A percentile compares a stretch with the other conserved stretches of the same genome.
Evolutionary conservation across 805 yeast genomes (phyloP).

Genomic region (Zygoascus biomembranicola): DNA sequence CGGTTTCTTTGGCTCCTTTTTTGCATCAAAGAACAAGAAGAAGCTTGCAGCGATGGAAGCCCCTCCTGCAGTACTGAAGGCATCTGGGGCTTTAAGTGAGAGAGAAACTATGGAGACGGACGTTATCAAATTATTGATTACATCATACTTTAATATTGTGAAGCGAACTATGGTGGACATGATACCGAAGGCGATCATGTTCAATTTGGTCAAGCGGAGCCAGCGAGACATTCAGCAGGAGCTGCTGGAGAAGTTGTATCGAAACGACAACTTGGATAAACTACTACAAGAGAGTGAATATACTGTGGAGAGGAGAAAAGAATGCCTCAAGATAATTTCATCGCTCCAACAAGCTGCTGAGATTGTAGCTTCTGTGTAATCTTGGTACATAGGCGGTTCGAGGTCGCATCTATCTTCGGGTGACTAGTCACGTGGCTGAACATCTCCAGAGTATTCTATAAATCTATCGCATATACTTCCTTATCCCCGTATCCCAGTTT

Average conservation of each 20-base stretch:
- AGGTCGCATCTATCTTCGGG: no score
- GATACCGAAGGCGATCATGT: conserved; percentile 92
- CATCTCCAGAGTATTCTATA: no score
- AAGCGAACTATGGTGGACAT: conserved; percentile 88
- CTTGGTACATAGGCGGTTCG: no score
- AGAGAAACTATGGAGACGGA: conserved; percentile 95
- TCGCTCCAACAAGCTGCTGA: conserved; percentile 83
- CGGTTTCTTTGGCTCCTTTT: conserved; percentile 88
- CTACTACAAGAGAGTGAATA: conserved; percentile 85
- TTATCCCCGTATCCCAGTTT: no score
- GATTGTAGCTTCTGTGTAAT: conserved; percentile 51
- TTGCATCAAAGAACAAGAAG: conserved; percentile 86
- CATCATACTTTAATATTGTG: conserved; percentile 84
- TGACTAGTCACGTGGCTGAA: no score
- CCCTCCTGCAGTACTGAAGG: conserved; percentile 89
- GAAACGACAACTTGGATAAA: conserved; percentile 50
- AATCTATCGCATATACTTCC: no score
- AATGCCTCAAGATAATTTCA: conserved; percentile 91
- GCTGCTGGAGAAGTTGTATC: conserved; percentile 78
- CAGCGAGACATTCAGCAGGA: conserved; percentile 89
- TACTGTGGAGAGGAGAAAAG: conserved; percentile 90
- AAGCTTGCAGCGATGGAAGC: conserved; percentile 92
- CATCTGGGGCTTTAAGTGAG: conserved; percentile 86
- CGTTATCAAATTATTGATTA: conserved; percentile 83
- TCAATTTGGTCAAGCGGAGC: conserved; percentile 71